Evolutionary conservation across 495 filamentous ascomycete genomes (phyloP), one percentile per base, ranked within the genome.

Genomic region (Patellaria atrata): DNA sequence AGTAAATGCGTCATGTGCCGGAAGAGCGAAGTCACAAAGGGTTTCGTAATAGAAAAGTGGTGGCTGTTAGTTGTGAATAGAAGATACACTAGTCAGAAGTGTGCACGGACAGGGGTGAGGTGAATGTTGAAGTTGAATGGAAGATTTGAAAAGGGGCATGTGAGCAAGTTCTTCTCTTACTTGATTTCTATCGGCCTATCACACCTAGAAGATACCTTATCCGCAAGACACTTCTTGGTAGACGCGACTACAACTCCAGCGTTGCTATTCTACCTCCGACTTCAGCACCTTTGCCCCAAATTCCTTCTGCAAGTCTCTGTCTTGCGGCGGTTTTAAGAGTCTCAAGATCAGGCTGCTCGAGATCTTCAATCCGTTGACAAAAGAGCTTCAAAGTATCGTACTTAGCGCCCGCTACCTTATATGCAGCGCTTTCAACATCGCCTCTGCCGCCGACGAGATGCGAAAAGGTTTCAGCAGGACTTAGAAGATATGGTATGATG

Each of bases 381-480:
- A 78, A 45, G 11, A 56, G 55, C 2, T 60, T 60, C 22, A 77
- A 40, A 3, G 67, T 68, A 33, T 70, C 71, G 44, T 68, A 68
- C 45, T 75, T 77, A 2, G 68, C 68, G 14, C 58, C 63, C 3
- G 70, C 73, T 26, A 78, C 57, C 40, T 67, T 62, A 59, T 71
- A 78, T 4, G 71, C 67, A 0, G 64, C 60, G 43, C 60, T 68
- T 40, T 76, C 68, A 9, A 64, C 51, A 39, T 75, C 71, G 1
- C 68, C 70, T 2, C 63, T 60, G 16, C 71, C 71, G 10, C 69
- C 67, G 0, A 73, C 69, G 27, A 73, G 63, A 21, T 70, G 71
- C 14, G 64, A 59, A 28, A 70, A 73, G 2, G 62, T 65, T 17
- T 68, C 62, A 9, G 73, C 63, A 10, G 70, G 70, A 28, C 64